Evolutionary conservation across 2,329 filamentous ascomycete species (phyloP).

Genomic region (Clarireedia hainanense): DNA sequence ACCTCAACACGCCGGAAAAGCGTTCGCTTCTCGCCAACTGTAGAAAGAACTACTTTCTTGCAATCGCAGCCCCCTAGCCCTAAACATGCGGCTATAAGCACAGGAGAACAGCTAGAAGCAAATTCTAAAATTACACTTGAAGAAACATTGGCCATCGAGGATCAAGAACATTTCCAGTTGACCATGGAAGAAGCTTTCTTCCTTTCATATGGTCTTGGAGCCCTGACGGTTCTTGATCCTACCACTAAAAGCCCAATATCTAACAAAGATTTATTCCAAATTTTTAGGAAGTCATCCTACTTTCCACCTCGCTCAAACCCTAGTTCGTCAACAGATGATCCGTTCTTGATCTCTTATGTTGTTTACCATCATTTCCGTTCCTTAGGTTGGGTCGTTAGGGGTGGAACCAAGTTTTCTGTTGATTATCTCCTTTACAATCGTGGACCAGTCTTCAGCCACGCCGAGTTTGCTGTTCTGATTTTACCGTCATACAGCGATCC

Average conservation of each 20-base stretch:
- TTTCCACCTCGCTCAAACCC: conserved; percentile 47
- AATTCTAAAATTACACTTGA: conserved; percentile 1
- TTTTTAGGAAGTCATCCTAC: conserved; percentile 51
- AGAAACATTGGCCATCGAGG: conserved; percentile 31
- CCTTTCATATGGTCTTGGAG: conserved; percentile 71
- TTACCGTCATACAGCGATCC: conserved; percentile 71
- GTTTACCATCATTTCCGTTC: conserved; percentile 96
- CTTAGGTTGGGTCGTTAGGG: conserved; percentile 86
- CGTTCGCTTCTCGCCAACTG: conserved; percentile 61
- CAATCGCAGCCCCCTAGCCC: conserved; percentile 35
- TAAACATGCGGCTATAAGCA: conserved; percentile 10
- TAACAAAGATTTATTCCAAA: conserved; percentile 1
- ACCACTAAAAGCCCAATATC: conserved; percentile 29
- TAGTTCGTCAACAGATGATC: conserved; percentile 62
- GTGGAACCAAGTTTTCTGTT: conserved; percentile 88
- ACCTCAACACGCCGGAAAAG: conserved; percentile 45
- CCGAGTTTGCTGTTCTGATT: conserved; percentile 83
- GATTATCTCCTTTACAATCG: conserved; percentile 93
- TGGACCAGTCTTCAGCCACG: conserved; percentile 89
- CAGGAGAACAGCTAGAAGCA: conserved; percentile 4
- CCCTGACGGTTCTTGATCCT: conserved; percentile 54
- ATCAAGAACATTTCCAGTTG: conserved; percentile 85
- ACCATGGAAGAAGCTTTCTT: conserved; percentile 90
- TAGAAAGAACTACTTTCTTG: conserved; percentile 57
- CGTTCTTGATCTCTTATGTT: conserved; percentile 78